Evolutionary conservation across 768 basidiomycete species (phyloP), one percentile per base, ranked within the genome.

Genomic region (Pleurotus tuber-regium): DNA sequence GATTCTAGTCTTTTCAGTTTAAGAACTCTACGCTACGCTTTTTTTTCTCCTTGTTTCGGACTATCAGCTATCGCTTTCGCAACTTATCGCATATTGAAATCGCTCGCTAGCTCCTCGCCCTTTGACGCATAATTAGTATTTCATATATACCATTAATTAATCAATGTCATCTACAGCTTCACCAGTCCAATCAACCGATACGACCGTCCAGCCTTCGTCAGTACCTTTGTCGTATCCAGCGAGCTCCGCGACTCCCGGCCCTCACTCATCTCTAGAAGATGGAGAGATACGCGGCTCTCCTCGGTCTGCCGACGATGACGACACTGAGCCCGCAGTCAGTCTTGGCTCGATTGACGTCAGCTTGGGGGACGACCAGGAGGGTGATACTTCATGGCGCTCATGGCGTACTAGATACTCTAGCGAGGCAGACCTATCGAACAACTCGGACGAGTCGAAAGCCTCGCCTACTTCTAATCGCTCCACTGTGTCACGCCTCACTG

Each of bases 11-110:
- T 25, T 12, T 24, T 9, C 23, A 42, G 10, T 33, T 10, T 19
- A 19, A 24, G 21, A 44, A 33, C 31, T n/a, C 41, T 25, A 48
- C 46, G 31, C 43, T 23, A 48, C 46, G 31, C 46, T 48, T 48
- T 46, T 30, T 7, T n/a, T 48, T 33, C 30, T 48, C 46, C 19
- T 30, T 33, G 30, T 30, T 48, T 18, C 24, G 18, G 35, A 33
- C 46, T 31, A 23, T 48, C 31, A 28, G 24, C 46, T 48, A 18
- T 35, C 7, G 9, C 10, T 11, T 33, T 48, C 18, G 16, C 11
- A 42, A n/a, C n/a, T 19, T 38, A 7, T 38, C n/a, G n/a, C 35
- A 38, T n/a, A n/a, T 19, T 38, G 7, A 38, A 38, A 16, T n/a
- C 35, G 21, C 7, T 16, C 35, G 35, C 35, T 38, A n/a, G n/a